Evolutionary conservation across 768 basidiomycete genomes (phyloP).

Genomic region (Crucibulum laeve): DNA sequence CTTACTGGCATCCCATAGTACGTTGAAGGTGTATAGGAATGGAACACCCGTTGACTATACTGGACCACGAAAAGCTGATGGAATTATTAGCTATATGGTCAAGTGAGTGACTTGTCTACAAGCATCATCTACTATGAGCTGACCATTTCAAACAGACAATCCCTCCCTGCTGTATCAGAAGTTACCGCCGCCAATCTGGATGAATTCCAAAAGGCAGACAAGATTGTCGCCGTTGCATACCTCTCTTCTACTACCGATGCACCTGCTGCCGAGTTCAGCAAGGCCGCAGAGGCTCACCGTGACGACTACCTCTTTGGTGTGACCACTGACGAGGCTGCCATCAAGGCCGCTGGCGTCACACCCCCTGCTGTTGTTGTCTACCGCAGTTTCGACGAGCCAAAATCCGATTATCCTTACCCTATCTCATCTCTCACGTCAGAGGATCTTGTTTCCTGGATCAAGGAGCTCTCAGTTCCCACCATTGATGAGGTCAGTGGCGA

Average conservation of each 20-base stretch:
- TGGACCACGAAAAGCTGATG: conserved; percentile 92
- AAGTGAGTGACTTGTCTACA: conserved; percentile 54
- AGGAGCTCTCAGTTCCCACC: conserved; percentile 80
- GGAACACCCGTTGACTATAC: conserved; percentile 77
- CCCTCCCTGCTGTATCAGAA: conserved; percentile 86
- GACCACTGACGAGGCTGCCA: conserved; percentile 64
- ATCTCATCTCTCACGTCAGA: conserved; percentile 48
- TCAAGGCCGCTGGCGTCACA: conserved; percentile 67
- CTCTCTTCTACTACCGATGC: conserved; percentile 66
- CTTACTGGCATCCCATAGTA: conserved; percentile 37
- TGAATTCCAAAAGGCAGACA: conserved; percentile 87
- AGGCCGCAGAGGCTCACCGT: conserved; percentile 80
- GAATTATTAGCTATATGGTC: conserved; percentile 94
- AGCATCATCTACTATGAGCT: conserved; percentile 4
- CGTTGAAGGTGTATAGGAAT: conserved; percentile 87
- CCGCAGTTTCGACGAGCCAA: conserved; percentile 87
- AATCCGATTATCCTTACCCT: conserved; percentile 62
- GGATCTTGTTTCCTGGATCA: conserved; percentile 74
- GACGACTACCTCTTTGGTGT: conserved; percentile 94
- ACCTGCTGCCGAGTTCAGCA: conserved; percentile 71
- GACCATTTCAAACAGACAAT: conserved; percentile 50
- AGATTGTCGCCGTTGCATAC: conserved; percentile 87
- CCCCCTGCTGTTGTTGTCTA: conserved; percentile 89
- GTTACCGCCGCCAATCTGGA: conserved; percentile 73
- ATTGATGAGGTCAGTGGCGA: conserved; percentile 92